Evolutionary conservation across 257 asterid species (phyloP), one percentile per base, ranked within the genome.

Genomic region (Salvia splendens): DNA sequence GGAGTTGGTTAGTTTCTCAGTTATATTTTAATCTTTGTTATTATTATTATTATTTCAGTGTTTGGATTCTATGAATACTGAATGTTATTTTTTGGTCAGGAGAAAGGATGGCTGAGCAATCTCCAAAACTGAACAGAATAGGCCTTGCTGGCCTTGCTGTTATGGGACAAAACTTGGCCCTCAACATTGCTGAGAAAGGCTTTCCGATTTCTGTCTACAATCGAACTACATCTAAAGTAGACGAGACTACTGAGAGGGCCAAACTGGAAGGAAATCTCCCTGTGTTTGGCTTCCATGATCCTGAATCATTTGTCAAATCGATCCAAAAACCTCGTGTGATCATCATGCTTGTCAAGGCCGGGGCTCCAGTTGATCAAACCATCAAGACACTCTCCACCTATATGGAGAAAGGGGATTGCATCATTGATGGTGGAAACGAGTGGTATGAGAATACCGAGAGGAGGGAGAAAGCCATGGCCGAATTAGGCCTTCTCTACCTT

Each of bases 121-220:
- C 84, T 61, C 65, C 82, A 41, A 73, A 88, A 59, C 87, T 73
- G 69, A 94, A 82, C 62, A 88, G 99, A 85, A 94, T 94, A 11
- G 99, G 99, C 59, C 99, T 94, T 50, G 96, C 96, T 68, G 99
- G 99, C 65, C 92, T 94, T 12, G 99, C 99, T 70, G 99, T 94
- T 55, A 94, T 94, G 96, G 98, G 99, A 12, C 99, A 94, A 76
- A 94, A 94, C 60, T 89, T 93, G 32, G 99, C 99, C 61, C 97
- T 93, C 67, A 93, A 93, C 87, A 93, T 93, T 43, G 99, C 99
- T 8, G 97, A 88, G 76, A 93, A 93, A 85, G 97, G 99, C 69
- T 93, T 93, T 61, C 96, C 96, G 12, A 94, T 94, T 61, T 94
- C 99, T 2, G 96, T 94, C 62, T 94, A 94, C 90, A 94, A 94